Conservation (phyloP, 768 basidiomycete genomes). For the Termitomyces sp. region DNA sequence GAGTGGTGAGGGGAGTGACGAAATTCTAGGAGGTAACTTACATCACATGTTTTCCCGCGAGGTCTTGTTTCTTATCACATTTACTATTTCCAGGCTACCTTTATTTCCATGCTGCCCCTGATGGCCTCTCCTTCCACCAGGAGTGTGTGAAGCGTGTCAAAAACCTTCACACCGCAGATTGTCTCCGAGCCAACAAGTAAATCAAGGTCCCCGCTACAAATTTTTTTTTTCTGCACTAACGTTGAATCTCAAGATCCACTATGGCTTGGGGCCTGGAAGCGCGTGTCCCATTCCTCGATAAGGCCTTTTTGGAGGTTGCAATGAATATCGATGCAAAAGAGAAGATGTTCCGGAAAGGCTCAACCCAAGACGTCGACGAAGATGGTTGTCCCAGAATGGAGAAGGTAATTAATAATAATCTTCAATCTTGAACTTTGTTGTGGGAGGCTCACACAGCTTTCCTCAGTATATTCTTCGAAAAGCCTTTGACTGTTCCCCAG, state of each 20-base stretch:
- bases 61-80: neutral
- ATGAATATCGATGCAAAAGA: slow-evolving; percentile 86
- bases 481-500: slow-evolving; percentile 85
- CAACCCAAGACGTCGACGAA: slow-evolving; percentile 62
- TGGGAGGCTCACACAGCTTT: neutral
- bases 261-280: slow-evolving; percentile 99
- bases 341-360: slow-evolving; percentile 88
- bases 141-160: slow-evolving; percentile 94
- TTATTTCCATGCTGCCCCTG: slow-evolving; percentile 98
- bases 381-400: slow-evolving; percentile 94
- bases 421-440: too few species aligned
- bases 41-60: neutral
- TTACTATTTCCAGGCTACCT: slow-evolving; percentile 66
- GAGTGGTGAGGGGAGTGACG: slow-evolving; percentile 95
- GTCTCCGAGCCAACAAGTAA: slow-evolving; percentile 96
- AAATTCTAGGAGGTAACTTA: slow-evolving; percentile 83
- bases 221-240: neutral
- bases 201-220: slow-evolving; percentile 14
- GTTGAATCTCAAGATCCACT: slow-evolving; percentile 60
- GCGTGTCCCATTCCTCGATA: slow-evolving; percentile 98
- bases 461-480: slow-evolving; percentile 88
- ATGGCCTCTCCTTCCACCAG: slow-evolving; percentile 84
- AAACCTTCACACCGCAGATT: slow-evolving; percentile 96
- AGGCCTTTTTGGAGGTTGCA: slow-evolving; percentile 87
- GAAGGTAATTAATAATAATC: slow-evolving; percentile 48